phyloP scores from a whole-genome alignment of 768 basidiomycete genomes.

The Suillus occidentalis region DNA sequence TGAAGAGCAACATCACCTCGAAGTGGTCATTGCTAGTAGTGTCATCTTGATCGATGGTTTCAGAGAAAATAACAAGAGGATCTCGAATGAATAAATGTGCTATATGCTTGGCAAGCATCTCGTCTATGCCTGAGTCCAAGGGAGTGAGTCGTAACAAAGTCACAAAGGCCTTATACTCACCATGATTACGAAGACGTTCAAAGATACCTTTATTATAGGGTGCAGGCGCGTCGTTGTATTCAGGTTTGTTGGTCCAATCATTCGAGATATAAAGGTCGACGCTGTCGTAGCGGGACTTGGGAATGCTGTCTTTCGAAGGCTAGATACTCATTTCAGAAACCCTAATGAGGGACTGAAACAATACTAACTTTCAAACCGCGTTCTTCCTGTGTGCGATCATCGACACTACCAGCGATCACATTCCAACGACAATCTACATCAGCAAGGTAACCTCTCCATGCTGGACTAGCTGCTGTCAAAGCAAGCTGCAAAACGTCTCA shows the following conservation, averaged over 20 bases:
- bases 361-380: constrained; percentile 72
- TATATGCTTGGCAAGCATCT: constrained; percentile 84
- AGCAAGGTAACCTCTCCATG: constrained; percentile 91
- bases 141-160: background rate
- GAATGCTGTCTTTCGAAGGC: constrained; percentile 84
- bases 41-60: constrained; percentile 93
- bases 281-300: constrained; percentile 97
- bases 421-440: constrained; percentile 99
- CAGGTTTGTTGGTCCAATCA: constrained; percentile 83
- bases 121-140: constrained; percentile 68
- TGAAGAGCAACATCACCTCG: constrained; percentile 55
- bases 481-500: constrained; percentile 66
- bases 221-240: constrained; percentile 87
- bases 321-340: constrained; percentile 31
- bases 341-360: constrained; percentile 11
- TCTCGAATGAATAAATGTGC: constrained; percentile 97
- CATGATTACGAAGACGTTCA: constrained; percentile 70
- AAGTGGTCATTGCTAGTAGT: constrained; percentile 88
- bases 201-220: constrained; percentile 79
- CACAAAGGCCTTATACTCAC: constrained; percentile 36
- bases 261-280: constrained; percentile 92
- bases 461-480: constrained; percentile 89
- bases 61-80: constrained; percentile 92
- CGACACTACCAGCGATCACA: constrained; percentile 97
- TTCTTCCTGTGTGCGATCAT: constrained; percentile 95